These are phyloP conservation scores for Candolleomyces efflorescens DNA, from an alignment of 768 basidiomycete species.

Conservation along the genomic window DNA sequence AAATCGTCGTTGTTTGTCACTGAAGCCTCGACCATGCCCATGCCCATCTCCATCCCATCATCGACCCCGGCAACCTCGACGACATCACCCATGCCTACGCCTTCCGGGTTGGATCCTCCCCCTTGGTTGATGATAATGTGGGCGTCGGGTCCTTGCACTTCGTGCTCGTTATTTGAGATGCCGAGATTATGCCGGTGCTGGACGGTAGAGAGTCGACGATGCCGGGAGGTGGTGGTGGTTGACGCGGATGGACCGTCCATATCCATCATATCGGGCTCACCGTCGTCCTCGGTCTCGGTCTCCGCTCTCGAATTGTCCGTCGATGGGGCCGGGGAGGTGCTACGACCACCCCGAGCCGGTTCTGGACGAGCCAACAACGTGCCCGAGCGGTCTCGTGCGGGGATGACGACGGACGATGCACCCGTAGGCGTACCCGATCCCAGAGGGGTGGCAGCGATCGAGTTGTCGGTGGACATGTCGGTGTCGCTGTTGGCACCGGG, in stretches of 20 bases:
- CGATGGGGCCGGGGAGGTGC: slow-evolving; percentile 12
- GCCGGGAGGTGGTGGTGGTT: slow-evolving; percentile 25
- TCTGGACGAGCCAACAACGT: slow-evolving; percentile 64
- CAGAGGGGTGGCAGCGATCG: slow-evolving; percentile 54
- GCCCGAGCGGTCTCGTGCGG: slow-evolving; percentile 65
- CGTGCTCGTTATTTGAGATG: slow-evolving; percentile 36
- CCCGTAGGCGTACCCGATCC: slow-evolving; percentile 58
- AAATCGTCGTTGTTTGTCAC: slow-evolving; percentile 84
- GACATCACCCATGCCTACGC: slow-evolving; percentile 8
- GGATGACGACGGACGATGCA: slow-evolving; percentile 43
- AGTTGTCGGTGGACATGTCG: slow-evolving; percentile 61
- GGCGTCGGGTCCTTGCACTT: slow-evolving; percentile 25
- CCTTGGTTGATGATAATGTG: slow-evolving; percentile 43
- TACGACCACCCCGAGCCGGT: slow-evolving; percentile 7
- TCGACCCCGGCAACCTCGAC: slow-evolving; percentile 50
- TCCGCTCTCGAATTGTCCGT: slow-evolving; percentile 55
- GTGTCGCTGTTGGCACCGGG: slow-evolving; percentile 47
- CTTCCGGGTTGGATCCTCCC: slow-evolving; percentile 17
- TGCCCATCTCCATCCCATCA: slow-evolving; percentile 56
- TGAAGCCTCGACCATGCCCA: slow-evolving; percentile 18
- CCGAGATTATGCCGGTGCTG: slow-evolving; percentile 30
- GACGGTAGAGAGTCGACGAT: slow-evolving; percentile 14
- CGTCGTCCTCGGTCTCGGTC: slow-evolving; percentile 79
- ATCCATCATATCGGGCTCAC: slow-evolving; percentile 56
- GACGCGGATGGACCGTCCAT: slow-evolving; percentile 26